A percentile compares a stretch with the other conserved stretches of the same genome.
These are phyloP conservation scores for Symbiodinium natans DNA, from an alignment of 73 alveolate genomes.

Conservation along the genomic window DNA sequence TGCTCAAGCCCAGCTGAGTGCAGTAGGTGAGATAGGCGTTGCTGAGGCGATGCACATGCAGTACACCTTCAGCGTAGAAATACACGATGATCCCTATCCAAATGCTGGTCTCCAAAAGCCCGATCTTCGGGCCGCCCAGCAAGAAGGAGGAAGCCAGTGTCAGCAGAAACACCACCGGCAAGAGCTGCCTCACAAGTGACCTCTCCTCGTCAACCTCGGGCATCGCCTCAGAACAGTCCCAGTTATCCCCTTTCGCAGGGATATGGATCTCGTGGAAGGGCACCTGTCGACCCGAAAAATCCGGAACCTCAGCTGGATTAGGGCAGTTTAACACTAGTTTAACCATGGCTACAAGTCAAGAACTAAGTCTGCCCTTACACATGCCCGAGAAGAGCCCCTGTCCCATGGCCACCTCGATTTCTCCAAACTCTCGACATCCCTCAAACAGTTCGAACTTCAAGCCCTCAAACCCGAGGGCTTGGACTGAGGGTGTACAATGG, in stretches of 20 bases:
- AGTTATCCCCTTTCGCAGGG: constrained; percentile 15
- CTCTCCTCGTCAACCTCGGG: background rate
- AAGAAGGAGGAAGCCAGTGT: background rate
- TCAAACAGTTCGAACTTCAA: too few relatives aligned
- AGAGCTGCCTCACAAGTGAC: background rate
- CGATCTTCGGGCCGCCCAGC: too few relatives aligned
- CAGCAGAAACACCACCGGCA: background rate
- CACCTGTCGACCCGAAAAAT: background rate
- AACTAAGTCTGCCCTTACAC: too few relatives aligned
- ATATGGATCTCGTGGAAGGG: background rate
- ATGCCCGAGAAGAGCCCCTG: too few relatives aligned
- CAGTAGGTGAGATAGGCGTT: background rate
- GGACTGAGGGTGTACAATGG: too few relatives aligned
- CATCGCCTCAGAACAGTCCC: background rate
- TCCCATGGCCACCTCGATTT: too few relatives aligned
- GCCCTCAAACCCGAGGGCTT: too few relatives aligned
- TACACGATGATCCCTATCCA: background rate
- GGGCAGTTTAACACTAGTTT: too few relatives aligned
- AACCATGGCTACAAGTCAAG: too few relatives aligned
- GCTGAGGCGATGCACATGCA: background rate
- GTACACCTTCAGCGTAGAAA: background rate
- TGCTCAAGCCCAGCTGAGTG: background rate
- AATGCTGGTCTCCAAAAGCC: background rate
- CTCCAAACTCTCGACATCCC: too few relatives aligned
- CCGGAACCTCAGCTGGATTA: background rate